Evolutionary conservation across 2,329 filamentous ascomycete genomes (phyloP).

Genomic region (Beauveria pseudobassiana): DNA sequence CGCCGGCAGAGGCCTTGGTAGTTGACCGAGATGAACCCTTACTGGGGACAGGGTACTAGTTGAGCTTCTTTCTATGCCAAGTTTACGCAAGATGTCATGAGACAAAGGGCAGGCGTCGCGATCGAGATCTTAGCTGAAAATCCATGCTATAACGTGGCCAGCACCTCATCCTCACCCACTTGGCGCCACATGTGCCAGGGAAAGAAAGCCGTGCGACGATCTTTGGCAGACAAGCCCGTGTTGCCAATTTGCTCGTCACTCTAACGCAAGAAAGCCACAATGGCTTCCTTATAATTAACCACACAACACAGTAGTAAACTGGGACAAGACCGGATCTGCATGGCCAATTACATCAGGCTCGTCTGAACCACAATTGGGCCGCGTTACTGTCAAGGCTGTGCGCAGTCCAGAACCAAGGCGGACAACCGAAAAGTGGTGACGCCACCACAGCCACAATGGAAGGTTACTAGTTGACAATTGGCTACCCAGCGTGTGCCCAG

Average conservation of each 20-base stretch:
- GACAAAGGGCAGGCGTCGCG: not conserved
- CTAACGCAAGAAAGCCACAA: not conserved
- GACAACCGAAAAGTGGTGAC: slow-evolving; percentile 13
- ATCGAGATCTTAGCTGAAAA: slow-evolving; percentile 8
- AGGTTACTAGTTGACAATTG: too few species aligned
- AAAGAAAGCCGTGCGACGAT: not conserved
- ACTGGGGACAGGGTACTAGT: too few species aligned
- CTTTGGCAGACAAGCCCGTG: not conserved
- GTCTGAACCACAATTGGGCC: not conserved
- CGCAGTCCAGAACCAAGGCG: slow-evolving; percentile 2
- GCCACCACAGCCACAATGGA: slow-evolving; percentile 20
- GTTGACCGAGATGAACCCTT: not conserved
- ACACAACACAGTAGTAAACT: not conserved
- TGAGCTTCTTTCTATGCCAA: slow-evolving; percentile 9
- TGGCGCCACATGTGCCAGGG: slow-evolving; percentile 4
- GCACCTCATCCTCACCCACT: not conserved
- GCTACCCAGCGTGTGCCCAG: too few species aligned
- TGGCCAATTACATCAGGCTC: not conserved
- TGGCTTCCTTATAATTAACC: not conserved
- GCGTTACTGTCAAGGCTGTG: not conserved
- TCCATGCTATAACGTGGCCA: slow-evolving; percentile 5
- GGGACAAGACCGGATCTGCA: not conserved
- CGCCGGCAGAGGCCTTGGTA: not conserved
- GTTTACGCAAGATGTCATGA: not conserved
- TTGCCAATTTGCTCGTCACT: not conserved